A percentile compares a stretch with the other conserved stretches of the same genome.
These are phyloP conservation scores for Saturnispora sanitii DNA, from an alignment of 805 yeast species.

Conservation along the genomic window DNA sequence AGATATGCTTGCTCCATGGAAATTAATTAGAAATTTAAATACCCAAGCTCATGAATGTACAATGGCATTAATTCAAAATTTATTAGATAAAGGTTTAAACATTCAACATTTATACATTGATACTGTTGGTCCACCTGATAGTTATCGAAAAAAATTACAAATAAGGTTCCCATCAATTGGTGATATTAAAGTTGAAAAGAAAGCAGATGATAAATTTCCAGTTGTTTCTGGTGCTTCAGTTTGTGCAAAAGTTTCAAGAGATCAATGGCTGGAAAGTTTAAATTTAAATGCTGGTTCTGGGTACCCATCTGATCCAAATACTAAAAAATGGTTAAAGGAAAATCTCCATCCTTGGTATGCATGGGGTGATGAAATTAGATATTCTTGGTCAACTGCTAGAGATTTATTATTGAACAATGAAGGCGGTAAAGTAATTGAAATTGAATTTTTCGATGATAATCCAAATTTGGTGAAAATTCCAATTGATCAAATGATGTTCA, in stretches of 20 bases:
- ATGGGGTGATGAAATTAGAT: conserved; percentile 68
- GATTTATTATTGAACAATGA: conserved; percentile 51
- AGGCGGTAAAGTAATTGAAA: conserved; percentile 35
- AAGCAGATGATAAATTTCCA: conserved; percentile 89
- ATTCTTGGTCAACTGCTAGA: conserved; percentile 90
- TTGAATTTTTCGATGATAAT: conserved; percentile 52
- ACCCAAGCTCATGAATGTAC: conserved; percentile 97
- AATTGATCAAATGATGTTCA: not conserved
- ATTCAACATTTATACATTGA: conserved; percentile 75
- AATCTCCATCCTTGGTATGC: conserved; percentile 71
- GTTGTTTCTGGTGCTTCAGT: conserved; percentile 92
- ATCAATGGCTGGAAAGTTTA: conserved; percentile 26
- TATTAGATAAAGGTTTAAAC: conserved; percentile 32
- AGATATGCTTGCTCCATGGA: conserved; percentile 69
- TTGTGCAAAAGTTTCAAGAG: conserved; percentile 95
- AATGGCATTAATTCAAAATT: conserved; percentile 60
- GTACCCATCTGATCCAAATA: conserved; percentile 87
- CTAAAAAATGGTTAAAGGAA: conserved; percentile 61
- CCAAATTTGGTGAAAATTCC: not conserved
- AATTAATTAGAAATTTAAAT: conserved; percentile 57
- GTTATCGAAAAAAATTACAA: conserved; percentile 70
- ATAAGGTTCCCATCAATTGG: conserved; percentile 47
- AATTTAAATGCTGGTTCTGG: conserved; percentile 66
- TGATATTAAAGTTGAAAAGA: conserved; percentile 76
- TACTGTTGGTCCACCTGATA: conserved; percentile 91